Conservation (phyloP, 768 basidiomycete species). For the Kwoniella shandongensis region DNA sequence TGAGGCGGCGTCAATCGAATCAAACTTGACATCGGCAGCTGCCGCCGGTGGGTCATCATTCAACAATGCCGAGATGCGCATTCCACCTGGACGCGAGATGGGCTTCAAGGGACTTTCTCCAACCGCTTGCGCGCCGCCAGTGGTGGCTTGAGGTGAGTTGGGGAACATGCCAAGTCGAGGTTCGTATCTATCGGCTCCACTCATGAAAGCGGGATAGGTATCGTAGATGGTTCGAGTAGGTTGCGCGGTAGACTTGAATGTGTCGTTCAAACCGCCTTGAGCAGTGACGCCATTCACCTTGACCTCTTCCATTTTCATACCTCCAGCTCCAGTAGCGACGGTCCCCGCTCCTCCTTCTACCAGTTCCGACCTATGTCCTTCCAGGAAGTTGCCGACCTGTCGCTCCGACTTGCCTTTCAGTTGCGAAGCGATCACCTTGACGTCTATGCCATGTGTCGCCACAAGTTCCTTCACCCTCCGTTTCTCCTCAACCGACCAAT, state of each 20-base stretch:
- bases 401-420: conserved; percentile 59
- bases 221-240: conserved; percentile 24
- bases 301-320: conserved; percentile 17
- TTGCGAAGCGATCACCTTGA: conserved; percentile 67
- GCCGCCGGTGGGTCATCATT: conserved; percentile 35
- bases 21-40: not conserved
- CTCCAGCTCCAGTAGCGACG: not conserved
- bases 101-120: conserved; percentile 12
- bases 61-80: conserved; percentile 41
- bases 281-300: not conserved
- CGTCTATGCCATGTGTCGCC: conserved; percentile 66
- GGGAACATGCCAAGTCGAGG: conserved; percentile 41
- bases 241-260: conserved; percentile 10
- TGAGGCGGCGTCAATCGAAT: conserved; percentile 34
- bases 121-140: not conserved
- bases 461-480: conserved; percentile 61
- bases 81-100: conserved; percentile 25
- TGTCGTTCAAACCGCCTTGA: not conserved
- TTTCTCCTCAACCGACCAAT: conserved; percentile 71
- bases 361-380: conserved; percentile 43
- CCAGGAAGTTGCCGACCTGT: conserved; percentile 53
- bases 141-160: conserved; percentile 13
- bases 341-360: conserved; percentile 4
- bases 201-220: conserved; percentile 9
- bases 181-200: conserved; percentile 16